Conservation (phyloP, 306 rosid genomes). For the Oxytropis ochrocephala region DNA sequence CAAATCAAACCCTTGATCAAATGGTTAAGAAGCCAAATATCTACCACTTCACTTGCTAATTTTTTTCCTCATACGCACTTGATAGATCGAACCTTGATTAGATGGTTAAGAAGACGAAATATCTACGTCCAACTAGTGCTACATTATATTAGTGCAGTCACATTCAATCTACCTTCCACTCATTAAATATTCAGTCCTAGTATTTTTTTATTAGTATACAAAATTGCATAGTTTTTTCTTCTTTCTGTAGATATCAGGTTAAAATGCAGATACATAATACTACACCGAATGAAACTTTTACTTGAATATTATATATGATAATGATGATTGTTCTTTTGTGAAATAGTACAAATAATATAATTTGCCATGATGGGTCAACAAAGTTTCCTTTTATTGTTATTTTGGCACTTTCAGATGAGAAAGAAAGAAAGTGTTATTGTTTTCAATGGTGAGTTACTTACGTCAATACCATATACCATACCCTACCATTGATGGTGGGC, state of each 20-base stretch:
- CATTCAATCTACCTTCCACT: neutral
- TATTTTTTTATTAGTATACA: neutral
- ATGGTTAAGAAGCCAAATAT: too few species aligned
- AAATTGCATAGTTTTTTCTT: neutral
- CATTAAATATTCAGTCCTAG: neutral
- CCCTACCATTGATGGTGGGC: constrained; percentile 37
- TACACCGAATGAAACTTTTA: neutral
- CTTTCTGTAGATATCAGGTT: neutral
- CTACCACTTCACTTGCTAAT: too few species aligned
- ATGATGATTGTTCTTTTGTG: constrained; percentile 8
- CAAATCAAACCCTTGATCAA: too few species aligned
- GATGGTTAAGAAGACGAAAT: too few species aligned
- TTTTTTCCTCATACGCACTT: too few species aligned
- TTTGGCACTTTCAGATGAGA: constrained; percentile 26
- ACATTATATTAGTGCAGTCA: too few species aligned
- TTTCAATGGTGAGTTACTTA: constrained; percentile 18
- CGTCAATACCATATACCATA: constrained; percentile 32
- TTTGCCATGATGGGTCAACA: constrained; percentile 36
- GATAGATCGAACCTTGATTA: too few species aligned
- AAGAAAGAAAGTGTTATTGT: constrained; percentile 18
- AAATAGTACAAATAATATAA: constrained; percentile 18
- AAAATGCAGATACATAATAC: neutral
- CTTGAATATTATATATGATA: neutral
- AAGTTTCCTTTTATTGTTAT: constrained; percentile 36
- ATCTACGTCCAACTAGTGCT: too few species aligned